Evolutionary conservation across 495 filamentous ascomycete species (phyloP), one percentile per base, ranked within the genome.

Genomic region (Trichoderma reesei): DNA sequence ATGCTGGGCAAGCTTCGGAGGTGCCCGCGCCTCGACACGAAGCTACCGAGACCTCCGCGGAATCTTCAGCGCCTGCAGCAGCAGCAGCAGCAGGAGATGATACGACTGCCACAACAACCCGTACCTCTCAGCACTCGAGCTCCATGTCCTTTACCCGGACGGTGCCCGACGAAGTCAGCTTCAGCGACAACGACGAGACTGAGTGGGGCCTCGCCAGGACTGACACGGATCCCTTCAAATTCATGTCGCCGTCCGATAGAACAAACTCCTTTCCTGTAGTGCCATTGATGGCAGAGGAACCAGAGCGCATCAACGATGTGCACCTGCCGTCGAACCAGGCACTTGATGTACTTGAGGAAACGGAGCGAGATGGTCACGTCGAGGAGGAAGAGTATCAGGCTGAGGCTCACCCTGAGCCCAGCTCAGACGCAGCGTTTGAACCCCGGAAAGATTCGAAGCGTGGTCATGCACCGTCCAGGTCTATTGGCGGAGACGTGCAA

Each of bases 191-290:
- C 61, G 77, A 79, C 36, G 83, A 85, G 61, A 68, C 72, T 37
- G 81, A 83, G 67, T 83, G 81, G 73, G 79, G 73, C 64, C 63
- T 80, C 0, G 73, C 80, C 11, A 73, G 77, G 54, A 75, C 75
- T 31, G 77, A 78, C 44, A 77, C 80, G 5, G 79, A 85, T 64
- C 79, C 80, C 14, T 85, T 85, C 71, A 80, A 80, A 64, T 78
- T 80, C 54, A 79, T 86, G 74, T 72, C 78, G 11, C 71, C 77
- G 13, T 77, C 68, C 62, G 79, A 82, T 38, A 78, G 84, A 60
- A 81, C 85, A 51, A 86, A 88, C 69, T 87, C 85, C 0, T 88
- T 88, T 65, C 86, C 86, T 10, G 73, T 71, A 14, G 79, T 86
- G 1, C 78, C 80, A 36, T 78, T 79, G 14, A 42, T 73, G 0